A percentile compares a stretch with the other conserved stretches of the same genome.
Conservation (phyloP, 331 rosid genomes). For the Erythrophleum ivorense region DNA sequence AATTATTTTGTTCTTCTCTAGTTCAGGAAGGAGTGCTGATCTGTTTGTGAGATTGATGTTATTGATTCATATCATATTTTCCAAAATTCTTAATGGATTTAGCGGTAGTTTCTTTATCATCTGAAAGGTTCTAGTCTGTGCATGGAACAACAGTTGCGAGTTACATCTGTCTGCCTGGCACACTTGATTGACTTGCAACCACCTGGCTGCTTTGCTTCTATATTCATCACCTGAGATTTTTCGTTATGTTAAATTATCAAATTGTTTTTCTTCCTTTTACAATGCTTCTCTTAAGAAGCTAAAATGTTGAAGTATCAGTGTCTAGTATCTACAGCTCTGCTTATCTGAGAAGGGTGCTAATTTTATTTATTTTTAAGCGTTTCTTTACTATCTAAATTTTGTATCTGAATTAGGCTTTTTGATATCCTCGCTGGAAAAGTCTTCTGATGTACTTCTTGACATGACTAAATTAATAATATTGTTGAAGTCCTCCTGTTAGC, state of each 20-base stretch:
- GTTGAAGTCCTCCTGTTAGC: slow-evolving; percentile 30
- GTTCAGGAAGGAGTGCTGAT: slow-evolving; percentile 66
- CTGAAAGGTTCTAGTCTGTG: slow-evolving; percentile 42
- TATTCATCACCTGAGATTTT: slow-evolving; percentile 23
- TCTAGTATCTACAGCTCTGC: slow-evolving; percentile 24
- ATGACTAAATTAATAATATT: slow-evolving; percentile 11
- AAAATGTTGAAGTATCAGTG: slow-evolving; percentile 19
- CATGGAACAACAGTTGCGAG: slow-evolving; percentile 32
- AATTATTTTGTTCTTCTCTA: slow-evolving; percentile 58
- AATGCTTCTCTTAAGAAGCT: slow-evolving; percentile 20
- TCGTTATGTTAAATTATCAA: neutral
- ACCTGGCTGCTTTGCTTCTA: slow-evolving; percentile 31
- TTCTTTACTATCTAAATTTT: neutral
- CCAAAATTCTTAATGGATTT: slow-evolving; percentile 50
- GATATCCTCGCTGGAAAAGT: slow-evolving; percentile 25
- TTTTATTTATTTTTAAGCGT: slow-evolving; percentile 17
- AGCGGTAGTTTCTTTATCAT: slow-evolving; percentile 41
- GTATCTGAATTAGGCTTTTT: slow-evolving; percentile 17
- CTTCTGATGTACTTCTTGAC: slow-evolving; percentile 22
- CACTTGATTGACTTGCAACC: slow-evolving; percentile 7
- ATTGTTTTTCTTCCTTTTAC: slow-evolving; percentile 11
- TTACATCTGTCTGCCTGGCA: slow-evolving; percentile 13
- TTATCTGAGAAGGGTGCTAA: slow-evolving; percentile 13
- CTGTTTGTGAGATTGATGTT: slow-evolving; percentile 61
- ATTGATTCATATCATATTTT: slow-evolving; percentile 61